Evolutionary conservation across 352 stramenopile species (phyloP).

Genomic region (Saprolegnia parasitica): DNA sequence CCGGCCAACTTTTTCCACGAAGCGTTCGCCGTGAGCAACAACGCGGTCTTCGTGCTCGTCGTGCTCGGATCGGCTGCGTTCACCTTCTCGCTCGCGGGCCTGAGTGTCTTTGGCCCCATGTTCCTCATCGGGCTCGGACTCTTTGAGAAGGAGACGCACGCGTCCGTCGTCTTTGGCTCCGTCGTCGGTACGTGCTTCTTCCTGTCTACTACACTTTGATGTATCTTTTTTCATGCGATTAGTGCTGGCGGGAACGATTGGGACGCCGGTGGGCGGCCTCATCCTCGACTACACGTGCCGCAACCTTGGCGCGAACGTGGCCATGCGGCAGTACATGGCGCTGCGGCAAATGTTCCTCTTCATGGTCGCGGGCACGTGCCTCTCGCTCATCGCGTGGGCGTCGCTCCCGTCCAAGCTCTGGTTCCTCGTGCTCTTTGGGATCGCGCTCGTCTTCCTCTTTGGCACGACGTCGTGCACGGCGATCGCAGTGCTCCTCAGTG

Average conservation of each 20-base stretch:
- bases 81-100: slow-evolving; percentile 79
- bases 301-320: slow-evolving; percentile 34
- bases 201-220: background rate
- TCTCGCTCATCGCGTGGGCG: slow-evolving; percentile 59
- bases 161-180: slow-evolving; percentile 83
- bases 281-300: slow-evolving; percentile 57
- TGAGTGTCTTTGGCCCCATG: slow-evolving; percentile 82
- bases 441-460: slow-evolving; percentile 76
- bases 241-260: slow-evolving; percentile 77
- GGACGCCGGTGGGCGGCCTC: slow-evolving; percentile 81
- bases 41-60: slow-evolving; percentile 71
- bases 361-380: slow-evolving; percentile 47
- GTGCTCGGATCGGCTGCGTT: slow-evolving; percentile 81
- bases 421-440: slow-evolving; percentile 65
- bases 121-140: slow-evolving; percentile 88
- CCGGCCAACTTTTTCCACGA: slow-evolving; percentile 44
- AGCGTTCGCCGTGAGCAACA: slow-evolving; percentile 48
- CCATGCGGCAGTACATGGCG: slow-evolving; percentile 46
- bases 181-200: slow-evolving; percentile 40
- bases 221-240: slow-evolving; percentile 31
- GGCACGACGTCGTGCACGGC: slow-evolving; percentile 70
- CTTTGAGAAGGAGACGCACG: slow-evolving; percentile 77
- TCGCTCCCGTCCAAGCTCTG: slow-evolving; percentile 43
- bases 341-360: slow-evolving; percentile 67
- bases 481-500: slow-evolving; percentile 85